Base-by-base conservation (phyloP, 208 protist genomes). In the Crithidia bombi region DNA sequence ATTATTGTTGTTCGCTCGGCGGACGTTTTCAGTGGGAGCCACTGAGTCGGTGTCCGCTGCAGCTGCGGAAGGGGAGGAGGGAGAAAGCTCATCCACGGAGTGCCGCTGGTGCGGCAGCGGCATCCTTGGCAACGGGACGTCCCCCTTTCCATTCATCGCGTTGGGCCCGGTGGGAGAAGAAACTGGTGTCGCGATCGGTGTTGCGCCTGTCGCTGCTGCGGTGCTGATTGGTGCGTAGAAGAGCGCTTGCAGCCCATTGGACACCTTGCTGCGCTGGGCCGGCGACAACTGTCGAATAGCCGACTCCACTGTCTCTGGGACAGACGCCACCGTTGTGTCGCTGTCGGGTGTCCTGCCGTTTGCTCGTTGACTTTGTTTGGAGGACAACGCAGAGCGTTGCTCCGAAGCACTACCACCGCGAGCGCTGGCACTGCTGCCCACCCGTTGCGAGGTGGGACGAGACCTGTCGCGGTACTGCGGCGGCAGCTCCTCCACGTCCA, bases 391-490 rank as follows among this genome's bases (percentile, higher is more conserved):
- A 19, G 38, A 21, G 12, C 62, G 61, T 23, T 44, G 69, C 21
- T 63, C 58, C 25, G 62, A 35, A 0, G 33, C 36, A 14, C 51
- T 64, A 52, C 35, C 46, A 15, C 39, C 61, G 10, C 30, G 21
- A 17, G 46, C 57, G 23, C 69, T 56, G 21, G 32, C 33, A 19
- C 30, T 19, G 36, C 35, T 64, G 52, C 61, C 38, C 32, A 9
- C 25, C 10, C 70, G 70, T 26, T 64, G 61, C 61, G 47, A 65
- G 6, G 43, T 4, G 1, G 61, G 35, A 10, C 46, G 54, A 6
- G 59, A 58, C 62, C 51, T 68, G 55, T 69, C 70, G 32, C 32
- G 55, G 32, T 65, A 69, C 62, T 68, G 70, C 28, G 47, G 19
- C 14, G 70, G 62, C 15, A 75, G 62, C 19, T 75, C 62, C 5